phyloP scores from a whole-genome alignment of 441 rosid species.

The Breynia disticha region DNA sequence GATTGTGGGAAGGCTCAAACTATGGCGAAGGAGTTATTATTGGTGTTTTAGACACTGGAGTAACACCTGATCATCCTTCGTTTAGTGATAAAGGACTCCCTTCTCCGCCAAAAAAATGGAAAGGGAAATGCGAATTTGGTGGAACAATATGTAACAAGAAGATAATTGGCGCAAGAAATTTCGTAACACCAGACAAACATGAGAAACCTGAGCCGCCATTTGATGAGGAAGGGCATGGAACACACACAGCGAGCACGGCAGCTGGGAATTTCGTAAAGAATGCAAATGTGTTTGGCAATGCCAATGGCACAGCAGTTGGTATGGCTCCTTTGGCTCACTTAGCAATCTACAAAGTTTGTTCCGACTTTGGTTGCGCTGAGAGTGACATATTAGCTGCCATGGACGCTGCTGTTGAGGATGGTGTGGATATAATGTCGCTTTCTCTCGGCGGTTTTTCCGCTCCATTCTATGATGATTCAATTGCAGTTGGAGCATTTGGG shows the following conservation, averaged over 20 bases:
- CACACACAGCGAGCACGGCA: constrained; percentile 73
- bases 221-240: constrained; percentile 64
- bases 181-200: background rate
- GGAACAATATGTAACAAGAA: constrained; percentile 38
- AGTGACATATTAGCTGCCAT: constrained; percentile 45
- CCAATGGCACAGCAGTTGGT: constrained; percentile 74
- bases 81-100: constrained; percentile 36
- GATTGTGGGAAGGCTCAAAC: constrained; percentile 29
- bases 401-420: constrained; percentile 59
- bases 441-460: constrained; percentile 39
- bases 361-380: constrained; percentile 30
- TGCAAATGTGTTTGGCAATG: constrained; percentile 52
- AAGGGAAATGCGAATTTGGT: constrained; percentile 43
- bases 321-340: constrained; percentile 73
- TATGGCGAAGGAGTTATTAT: constrained; percentile 44
- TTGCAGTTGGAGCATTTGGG: constrained; percentile 44
- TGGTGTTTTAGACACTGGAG: constrained; percentile 43
- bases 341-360: constrained; percentile 62
- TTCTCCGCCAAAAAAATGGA: constrained; percentile 52
- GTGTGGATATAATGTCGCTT: constrained; percentile 55
- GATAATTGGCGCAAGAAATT: constrained; percentile 39
- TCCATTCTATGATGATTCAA: constrained; percentile 27
- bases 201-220: constrained; percentile 16
- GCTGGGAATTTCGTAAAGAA: constrained; percentile 45
- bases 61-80: constrained; percentile 45